Conservation (phyloP, 768 basidiomycete genomes). For the Glaciozyma martinii region DNA sequence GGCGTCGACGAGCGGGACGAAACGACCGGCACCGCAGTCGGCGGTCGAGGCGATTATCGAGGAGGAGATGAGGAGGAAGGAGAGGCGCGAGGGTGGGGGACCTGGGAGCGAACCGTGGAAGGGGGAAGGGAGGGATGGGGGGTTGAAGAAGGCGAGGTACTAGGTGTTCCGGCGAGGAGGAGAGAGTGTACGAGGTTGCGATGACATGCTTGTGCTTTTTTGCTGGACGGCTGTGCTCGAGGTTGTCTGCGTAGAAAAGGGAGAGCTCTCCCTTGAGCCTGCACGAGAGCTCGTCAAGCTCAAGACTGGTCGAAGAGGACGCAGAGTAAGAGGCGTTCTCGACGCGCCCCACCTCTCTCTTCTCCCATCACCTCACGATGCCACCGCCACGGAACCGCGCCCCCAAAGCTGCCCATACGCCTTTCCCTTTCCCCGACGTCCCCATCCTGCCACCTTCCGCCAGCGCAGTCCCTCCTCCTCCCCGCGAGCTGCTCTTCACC, state of each 20-base stretch:
- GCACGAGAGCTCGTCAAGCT: no score
- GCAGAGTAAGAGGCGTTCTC: no score
- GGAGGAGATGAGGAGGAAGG: slow-evolving; percentile 80
- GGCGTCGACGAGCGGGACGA: slow-evolving; percentile 5
- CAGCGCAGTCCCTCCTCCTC: no score
- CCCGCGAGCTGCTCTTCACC: no score
- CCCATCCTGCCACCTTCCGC: no score
- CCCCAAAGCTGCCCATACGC: no score
- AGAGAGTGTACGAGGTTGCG: neutral
- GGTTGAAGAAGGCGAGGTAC: neutral
- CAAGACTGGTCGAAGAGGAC: no score
- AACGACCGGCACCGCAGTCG: slow-evolving; percentile 51
- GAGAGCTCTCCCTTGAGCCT: slow-evolving; percentile 6
- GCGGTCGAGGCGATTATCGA: slow-evolving; percentile 76
- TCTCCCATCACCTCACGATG: no score
- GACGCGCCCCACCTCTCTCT: no score
- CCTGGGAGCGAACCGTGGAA: neutral
- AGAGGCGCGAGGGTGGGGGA: slow-evolving; percentile 42
- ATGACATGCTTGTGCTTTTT: neutral
- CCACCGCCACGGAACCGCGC: no score
- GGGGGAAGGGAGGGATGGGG: neutral
- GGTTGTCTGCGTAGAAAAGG: no score
- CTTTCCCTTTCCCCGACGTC: slow-evolving; percentile 12
- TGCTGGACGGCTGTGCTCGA: neutral
- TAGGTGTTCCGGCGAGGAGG: neutral